Conservation (phyloP, 441 rosid species). For the Manihot esculenta region DNA sequence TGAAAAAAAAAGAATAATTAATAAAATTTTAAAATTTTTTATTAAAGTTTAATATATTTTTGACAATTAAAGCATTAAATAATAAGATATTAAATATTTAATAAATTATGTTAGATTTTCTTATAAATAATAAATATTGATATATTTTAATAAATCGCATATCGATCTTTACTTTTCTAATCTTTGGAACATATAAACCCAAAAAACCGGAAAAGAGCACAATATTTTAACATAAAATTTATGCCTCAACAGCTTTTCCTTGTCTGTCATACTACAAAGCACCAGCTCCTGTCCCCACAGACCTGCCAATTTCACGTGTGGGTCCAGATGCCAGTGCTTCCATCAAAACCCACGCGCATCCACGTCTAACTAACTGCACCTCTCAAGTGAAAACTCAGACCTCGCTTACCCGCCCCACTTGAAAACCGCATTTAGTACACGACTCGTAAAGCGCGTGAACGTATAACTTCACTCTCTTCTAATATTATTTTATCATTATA, state of each 20-base stretch:
- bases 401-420: background rate
- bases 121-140: too few species aligned
- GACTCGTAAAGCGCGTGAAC: slow-evolving; percentile 3
- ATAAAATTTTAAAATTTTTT: too few species aligned
- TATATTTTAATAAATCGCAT: background rate
- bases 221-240: background rate
- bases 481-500: slow-evolving; percentile 4
- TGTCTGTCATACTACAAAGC: slow-evolving; percentile 6
- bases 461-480: background rate
- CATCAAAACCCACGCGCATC: slow-evolving; percentile 5
- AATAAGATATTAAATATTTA: too few species aligned
- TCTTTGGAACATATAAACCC: background rate
- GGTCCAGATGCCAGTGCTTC: slow-evolving; percentile 19
- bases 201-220: background rate
- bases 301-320: slow-evolving; percentile 7
- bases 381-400: slow-evolving; percentile 13
- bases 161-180: background rate
- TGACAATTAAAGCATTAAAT: too few species aligned
- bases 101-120: too few species aligned
- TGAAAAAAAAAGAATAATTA: too few species aligned
- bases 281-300: slow-evolving; percentile 13
- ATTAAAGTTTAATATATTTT: too few species aligned
- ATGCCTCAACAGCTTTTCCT: background rate
- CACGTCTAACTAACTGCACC: background rate
- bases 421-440: slow-evolving; percentile 8